Base-by-base conservation (phyloP, 1,139 yeast species). In the Ashbya aceris region DNA sequence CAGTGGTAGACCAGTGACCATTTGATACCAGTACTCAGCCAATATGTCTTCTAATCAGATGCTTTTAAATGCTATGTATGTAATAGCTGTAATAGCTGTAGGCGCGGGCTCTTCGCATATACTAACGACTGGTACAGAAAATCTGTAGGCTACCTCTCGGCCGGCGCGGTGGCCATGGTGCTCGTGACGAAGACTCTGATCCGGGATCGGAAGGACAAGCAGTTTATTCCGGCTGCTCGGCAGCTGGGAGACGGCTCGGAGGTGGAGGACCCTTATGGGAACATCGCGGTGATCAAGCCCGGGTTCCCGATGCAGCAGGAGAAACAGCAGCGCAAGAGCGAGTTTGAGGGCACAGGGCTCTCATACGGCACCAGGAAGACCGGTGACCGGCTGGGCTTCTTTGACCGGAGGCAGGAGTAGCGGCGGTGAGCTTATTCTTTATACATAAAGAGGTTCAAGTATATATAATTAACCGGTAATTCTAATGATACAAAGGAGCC, bases 261-360 rank as follows among this genome's bases (percentile, higher is more conserved):
- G 4, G 45, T 38, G 20, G 41, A 40, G n/a, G 51, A 48, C 13
- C 54, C 58, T 42, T 58, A 57, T 45, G 48, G 46, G 12, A 59
- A 63, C 42, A 51, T 64, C 28, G 67, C 72, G 6, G 59, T 60
- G 37, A 64, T 67, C 3, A 64, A 58, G 43, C 73, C 73, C 3
- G 73, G 73, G 3, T 69, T 69, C 47, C 73, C 73, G 1, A 40
- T 61, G 10, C 39, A 46, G 36, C 39, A 41, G 14, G 37, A 40
- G 9, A 38, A 40, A 46, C 54, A 34, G 14, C 50, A 47, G 42
- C 62, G 87, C 48, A 76, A 76, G 47, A 75, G 81, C 43, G 76
- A 73, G 52, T 83, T 71, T 54, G 83, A 78, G 49, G 89, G 86
- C 5, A 70, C 79, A 1, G 85, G 85, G 1, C 65, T 66, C 38